Evolutionary conservation across 148 eudicot species (phyloP).

Genomic region (Linanthus parryae): DNA sequence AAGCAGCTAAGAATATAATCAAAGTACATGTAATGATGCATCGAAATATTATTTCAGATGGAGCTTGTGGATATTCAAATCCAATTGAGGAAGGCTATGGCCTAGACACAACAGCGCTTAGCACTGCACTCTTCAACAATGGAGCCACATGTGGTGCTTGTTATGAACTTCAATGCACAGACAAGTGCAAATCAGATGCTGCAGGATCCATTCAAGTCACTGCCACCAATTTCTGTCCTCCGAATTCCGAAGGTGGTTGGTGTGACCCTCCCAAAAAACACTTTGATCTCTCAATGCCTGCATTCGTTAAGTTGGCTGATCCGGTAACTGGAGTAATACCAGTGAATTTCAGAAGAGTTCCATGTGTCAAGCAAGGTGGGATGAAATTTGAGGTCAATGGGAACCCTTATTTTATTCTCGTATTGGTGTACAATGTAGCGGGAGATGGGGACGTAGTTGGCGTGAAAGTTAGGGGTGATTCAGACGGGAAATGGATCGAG

Average conservation of each 20-base stretch:
- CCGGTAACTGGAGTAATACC: slow-evolving; percentile 42
- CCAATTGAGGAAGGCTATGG: slow-evolving; percentile 17
- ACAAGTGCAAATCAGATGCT: slow-evolving; percentile 30
- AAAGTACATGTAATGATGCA: too few species aligned
- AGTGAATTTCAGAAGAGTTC: slow-evolving; percentile 17
- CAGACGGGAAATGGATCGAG: too few species aligned
- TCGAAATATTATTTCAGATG: too few species aligned
- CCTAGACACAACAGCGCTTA: slow-evolving; percentile 30
- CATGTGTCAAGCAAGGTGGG: slow-evolving; percentile 31
- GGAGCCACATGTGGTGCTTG: slow-evolving; percentile 44
- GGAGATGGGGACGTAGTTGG: slow-evolving; percentile 31
- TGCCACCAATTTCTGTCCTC: slow-evolving; percentile 34
- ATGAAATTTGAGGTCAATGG: slow-evolving; percentile 35
- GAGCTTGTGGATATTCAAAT: slow-evolving; percentile 52
- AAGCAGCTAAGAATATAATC: too few species aligned
- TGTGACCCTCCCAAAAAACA: slow-evolving; percentile 33
- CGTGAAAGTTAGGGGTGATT: slow-evolving; percentile 31
- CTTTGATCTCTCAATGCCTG: slow-evolving; percentile 31
- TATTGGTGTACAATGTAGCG: slow-evolving; percentile 39
- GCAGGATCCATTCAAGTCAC: slow-evolving; percentile 12
- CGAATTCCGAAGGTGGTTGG: slow-evolving; percentile 28
- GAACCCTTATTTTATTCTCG: slow-evolving; percentile 30
- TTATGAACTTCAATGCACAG: slow-evolving; percentile 29
- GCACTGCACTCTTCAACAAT: slow-evolving; percentile 48
- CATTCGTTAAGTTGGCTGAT: slow-evolving; percentile 31